Conservation (phyloP, 225 moss, liverwort and hornwort species). For the Marchantia paleacea region DNA sequence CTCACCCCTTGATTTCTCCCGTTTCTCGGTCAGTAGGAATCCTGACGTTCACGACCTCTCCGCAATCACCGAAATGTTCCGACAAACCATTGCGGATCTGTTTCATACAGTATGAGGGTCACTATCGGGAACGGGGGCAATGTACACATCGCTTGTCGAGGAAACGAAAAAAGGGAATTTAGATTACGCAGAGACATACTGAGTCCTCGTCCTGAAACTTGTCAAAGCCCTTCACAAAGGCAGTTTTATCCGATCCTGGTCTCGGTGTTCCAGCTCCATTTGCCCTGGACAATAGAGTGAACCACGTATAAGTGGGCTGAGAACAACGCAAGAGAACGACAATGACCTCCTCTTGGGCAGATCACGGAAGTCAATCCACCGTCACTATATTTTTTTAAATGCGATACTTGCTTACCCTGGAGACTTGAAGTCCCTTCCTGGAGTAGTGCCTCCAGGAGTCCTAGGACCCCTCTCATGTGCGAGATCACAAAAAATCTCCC, state of each 20-base stretch:
- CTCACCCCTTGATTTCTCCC: slow-evolving; percentile 25
- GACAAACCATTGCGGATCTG: slow-evolving; percentile 25
- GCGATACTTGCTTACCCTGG: slow-evolving; percentile 22
- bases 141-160: neutral
- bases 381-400: no score
- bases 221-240: slow-evolving; percentile 52
- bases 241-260: slow-evolving; percentile 53
- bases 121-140: neutral
- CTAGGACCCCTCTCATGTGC: slow-evolving; percentile 66
- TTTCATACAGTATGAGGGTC: no score
- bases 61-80: slow-evolving; percentile 15
- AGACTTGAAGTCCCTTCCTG: slow-evolving; percentile 47
- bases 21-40: slow-evolving; percentile 24
- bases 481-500: slow-evolving; percentile 67
- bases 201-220: slow-evolving; percentile 51
- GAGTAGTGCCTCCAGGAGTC: slow-evolving; percentile 51
- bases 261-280: slow-evolving; percentile 70
- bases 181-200: slow-evolving; percentile 25
- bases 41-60: slow-evolving; percentile 15
- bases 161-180: neutral
- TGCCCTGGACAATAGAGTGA: slow-evolving; percentile 32
- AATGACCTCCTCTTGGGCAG: no score
- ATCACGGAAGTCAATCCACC: no score
- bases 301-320: neutral
- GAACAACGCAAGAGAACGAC: neutral